phyloP scores from a whole-genome alignment of 306 rosid species.

The Lathyrus oleraceus region DNA sequence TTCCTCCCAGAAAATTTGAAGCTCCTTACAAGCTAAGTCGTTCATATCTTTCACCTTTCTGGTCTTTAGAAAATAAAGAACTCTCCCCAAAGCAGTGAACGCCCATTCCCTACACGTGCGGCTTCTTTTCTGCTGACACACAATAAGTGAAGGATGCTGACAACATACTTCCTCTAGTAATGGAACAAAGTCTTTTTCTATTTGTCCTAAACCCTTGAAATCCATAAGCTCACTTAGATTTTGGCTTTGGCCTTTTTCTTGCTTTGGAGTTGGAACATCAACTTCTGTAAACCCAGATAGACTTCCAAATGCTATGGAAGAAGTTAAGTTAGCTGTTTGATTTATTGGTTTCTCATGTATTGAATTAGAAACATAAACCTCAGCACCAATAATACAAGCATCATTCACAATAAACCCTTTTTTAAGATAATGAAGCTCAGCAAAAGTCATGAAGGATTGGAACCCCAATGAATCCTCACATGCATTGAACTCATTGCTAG shows the following conservation, averaged over 20 bases:
- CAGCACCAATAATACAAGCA: not conserved
- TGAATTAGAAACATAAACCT: not conserved
- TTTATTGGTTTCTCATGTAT: not conserved
- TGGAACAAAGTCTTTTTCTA: not conserved
- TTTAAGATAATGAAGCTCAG: not conserved
- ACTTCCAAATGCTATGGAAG: not conserved
- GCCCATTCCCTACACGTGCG: slow-evolving; percentile 31
- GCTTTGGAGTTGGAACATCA: not conserved
- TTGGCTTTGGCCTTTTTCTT: not conserved
- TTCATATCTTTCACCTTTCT: not conserved
- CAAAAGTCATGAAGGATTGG: not conserved
- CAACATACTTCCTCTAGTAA: slow-evolving; percentile 27
- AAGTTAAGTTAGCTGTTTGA: not conserved
- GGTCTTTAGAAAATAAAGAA: slow-evolving; percentile 25
- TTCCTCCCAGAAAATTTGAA: slow-evolving; percentile 35
- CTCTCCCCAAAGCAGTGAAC: slow-evolving; percentile 36
- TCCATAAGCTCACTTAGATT: not conserved
- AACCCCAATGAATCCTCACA: not conserved
- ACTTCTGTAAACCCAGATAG: not conserved
- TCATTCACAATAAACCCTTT: not conserved
- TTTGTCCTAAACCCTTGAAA: slow-evolving; percentile 4
- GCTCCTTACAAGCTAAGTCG: not conserved
- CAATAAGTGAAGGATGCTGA: slow-evolving; percentile 28
- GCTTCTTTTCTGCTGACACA: slow-evolving; percentile 5
- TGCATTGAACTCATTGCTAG: not conserved